Evolutionary conservation across 2,329 filamentous ascomycete genomes (phyloP), one percentile per base, ranked within the genome.

Genomic region (Pseudogymnoascus sp.): DNA sequence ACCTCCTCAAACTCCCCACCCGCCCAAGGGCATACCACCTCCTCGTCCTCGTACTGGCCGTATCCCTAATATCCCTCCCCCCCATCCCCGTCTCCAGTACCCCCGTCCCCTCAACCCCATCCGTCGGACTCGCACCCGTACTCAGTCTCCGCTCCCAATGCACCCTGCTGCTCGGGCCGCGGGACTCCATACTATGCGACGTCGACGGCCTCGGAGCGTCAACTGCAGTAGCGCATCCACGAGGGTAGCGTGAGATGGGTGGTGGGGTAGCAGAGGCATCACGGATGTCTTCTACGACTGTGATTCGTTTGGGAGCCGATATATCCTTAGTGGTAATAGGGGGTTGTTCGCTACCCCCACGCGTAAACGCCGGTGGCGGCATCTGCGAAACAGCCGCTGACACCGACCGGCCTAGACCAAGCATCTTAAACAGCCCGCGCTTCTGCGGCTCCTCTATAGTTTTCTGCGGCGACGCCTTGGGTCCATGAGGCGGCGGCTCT

Each of bases 21-120:
- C 59, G 14, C 3, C 37, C 37, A 23, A 61, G 59, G 37, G 34
- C 37, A 61, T 39, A 61, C 59, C 59, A 61, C 59, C 37, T 61
- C 59, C 37, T 61, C 16, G 59, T 61, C 59, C 59, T 61, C 59
- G 59, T 42, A 23, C 34, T 42, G 1, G 59, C 39, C 10, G 34
- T 42, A 37, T 37, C 59, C 59, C 34, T 61, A 23, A 26, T 12
- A 42, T 42, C 59, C 59, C 34, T 42, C 34, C 59, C 59, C 3
- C n/a, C 21, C 11, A n/a, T 2, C 11, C 29, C 59, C 31, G 34
- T 37, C 14, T 39, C 57, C 34, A 37, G 12, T 5, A 37, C 18
- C 11, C 29, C 59, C 16, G 34, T 37, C 37, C 31, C 34, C 59
- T 42, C 59, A 39, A 34, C 16, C 59, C 59, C 59, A 18, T 42